Conservation (phyloP, 495 filamentous ascomycete species). For the Glarea lozoyensis region DNA sequence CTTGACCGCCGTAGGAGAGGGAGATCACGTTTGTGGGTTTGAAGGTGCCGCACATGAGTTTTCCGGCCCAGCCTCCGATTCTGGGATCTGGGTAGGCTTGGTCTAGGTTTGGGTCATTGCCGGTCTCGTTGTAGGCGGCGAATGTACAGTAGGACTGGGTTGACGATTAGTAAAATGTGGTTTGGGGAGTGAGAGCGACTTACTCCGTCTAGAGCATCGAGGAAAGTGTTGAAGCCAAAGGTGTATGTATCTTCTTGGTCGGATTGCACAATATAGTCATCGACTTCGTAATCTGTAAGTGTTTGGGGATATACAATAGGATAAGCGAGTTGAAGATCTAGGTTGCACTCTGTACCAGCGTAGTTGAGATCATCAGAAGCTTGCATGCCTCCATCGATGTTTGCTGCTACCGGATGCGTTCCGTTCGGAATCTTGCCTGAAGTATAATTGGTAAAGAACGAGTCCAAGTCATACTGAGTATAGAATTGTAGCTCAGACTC, state of each 20-base stretch:
- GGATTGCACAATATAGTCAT: constrained; percentile 12
- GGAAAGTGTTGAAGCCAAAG: constrained; percentile 40
- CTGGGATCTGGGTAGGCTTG: constrained; percentile 46
- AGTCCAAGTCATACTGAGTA: constrained; percentile 46
- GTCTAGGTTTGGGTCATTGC: constrained; percentile 31
- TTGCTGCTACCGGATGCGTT: constrained; percentile 17
- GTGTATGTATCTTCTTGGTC: too few species aligned
- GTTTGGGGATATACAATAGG: constrained; percentile 14
- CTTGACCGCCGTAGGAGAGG: constrained; percentile 46
- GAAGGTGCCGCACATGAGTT: constrained; percentile 52
- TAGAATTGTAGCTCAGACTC: constrained; percentile 32
- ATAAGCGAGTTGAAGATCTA: constrained; percentile 22
- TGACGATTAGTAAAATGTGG: too few species aligned
- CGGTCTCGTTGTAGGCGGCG: constrained; percentile 39
- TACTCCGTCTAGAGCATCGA: constrained; percentile 58
- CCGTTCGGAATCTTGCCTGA: constrained; percentile 24
- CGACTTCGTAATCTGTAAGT: constrained; percentile 13
- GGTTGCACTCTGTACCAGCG: constrained; percentile 19
- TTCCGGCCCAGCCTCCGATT: constrained; percentile 44
- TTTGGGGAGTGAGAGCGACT: too few species aligned
- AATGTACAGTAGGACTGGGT: constrained; percentile 52
- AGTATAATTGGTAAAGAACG: constrained; percentile 46
- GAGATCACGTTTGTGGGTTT: constrained; percentile 51
- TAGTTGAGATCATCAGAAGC: constrained; percentile 14
- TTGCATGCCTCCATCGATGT: constrained; percentile 7